Evolutionary conservation across 148 eudicot species (phyloP), one percentile per base, ranked within the genome.

Genomic region (Rhododendron ferrugineum): DNA sequence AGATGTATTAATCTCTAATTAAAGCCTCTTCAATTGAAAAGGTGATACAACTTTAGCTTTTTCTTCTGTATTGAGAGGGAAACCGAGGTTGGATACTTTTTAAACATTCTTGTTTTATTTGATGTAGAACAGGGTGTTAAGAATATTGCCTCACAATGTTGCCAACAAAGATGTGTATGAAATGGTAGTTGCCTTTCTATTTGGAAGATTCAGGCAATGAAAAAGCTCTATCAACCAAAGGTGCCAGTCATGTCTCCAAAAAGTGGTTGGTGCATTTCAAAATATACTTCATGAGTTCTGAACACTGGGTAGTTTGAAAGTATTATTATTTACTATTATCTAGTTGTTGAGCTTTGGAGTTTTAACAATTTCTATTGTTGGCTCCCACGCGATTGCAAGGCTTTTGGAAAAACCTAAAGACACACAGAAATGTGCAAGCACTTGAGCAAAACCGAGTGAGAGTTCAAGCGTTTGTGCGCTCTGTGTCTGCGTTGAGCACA

Each of bases 1-100:
- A 83, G 36, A 83, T 83, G 87, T 90, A 73, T 60, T 70, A 5
- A 75, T 84, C 85, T 84, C 85, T 74, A 70, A 22, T 47, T 28
- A 30, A 47, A 16, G 42, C 42, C 22, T 52, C 66, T 83, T 49
- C 79, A 30, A 47, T 20, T 47, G 79, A 47, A 75, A 68, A 72
- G 85, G 79, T 32, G 66, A 72, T 20, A 82, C 42, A 3, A 50
- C 62, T 79, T 66, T 44, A 40, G 60, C 30, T 52, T 84, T 83
- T 70, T 37, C 80, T 75, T 50, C 23, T 52, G 80, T 54, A 84
- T 8, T 54, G n/a, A 75, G 80, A 54, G 81, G 85, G 50, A 42
- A 66, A 83, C 34, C 18, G 62, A 32, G 52, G 80, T 15, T n/a
- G 26, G 40, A 32, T 70, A 40, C 42, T 47, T 28, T 46, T 18